Base-by-base conservation (phyloP, 2,329 filamentous ascomycete genomes). In the Ascosphaera apis region DNA sequence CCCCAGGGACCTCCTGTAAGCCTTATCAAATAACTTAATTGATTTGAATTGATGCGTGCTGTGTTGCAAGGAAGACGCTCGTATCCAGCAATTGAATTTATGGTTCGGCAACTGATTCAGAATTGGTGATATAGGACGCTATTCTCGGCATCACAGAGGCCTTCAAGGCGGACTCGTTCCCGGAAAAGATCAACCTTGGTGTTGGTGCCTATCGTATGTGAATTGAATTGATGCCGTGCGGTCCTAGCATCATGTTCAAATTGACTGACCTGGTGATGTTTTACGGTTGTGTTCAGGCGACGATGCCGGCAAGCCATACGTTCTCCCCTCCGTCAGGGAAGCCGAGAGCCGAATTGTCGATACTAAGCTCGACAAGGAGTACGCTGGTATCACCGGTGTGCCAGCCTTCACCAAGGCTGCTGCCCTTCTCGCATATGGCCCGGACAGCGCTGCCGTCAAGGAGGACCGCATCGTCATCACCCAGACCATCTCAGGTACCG, bases 151-250 rank as follows among this genome's bases (percentile, higher is more conserved):
- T 98, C 62, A 95, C 88, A 43, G 88, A 98, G 65, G 88, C 88
- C 42, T 98, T 88, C 78, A 98, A 95, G 70, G 84, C 84, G 60
- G 88, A 98, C 58, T 69, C 66, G 51, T 86, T 91, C 60, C 65
- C 72, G 43, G 73, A 92, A 66, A 98, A 95, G 74, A 95, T 98
- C 68, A 95, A 95, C 66, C 66, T 98, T 42, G 88, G 84, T 63
- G 88, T 95, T 47, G 88, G 88, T 52, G 88, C 88, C 53, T 98
- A 98, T 72, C 83, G 88, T 63, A 53, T 47, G 57, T 42, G 36
- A 18, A 33, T 34, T 9, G 17, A 2, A n/a, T 16, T 32, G 16
- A 40, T 21, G 37, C 19, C 15, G n/a, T 15, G n/a, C 35, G 4
- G 7, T 13, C 15, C 17, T 12, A 28, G 12, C 1, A 7, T 39